phyloP scores from a whole-genome alignment of 371 early-diverging fungal species.

The Rhizopus arrhizus region DNA sequence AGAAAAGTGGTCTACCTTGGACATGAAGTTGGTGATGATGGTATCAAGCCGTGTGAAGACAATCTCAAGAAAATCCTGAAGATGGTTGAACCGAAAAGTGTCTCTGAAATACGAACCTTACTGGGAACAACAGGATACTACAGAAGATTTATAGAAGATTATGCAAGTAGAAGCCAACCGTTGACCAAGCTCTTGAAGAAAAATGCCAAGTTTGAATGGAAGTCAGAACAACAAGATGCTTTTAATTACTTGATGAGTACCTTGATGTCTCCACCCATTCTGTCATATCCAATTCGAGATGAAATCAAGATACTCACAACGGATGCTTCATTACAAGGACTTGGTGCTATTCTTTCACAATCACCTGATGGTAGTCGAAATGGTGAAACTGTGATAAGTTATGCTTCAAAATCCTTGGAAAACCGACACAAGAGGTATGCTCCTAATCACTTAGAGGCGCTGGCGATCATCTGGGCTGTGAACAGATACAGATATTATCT shows the following conservation, averaged over 20 bases:
- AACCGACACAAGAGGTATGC: slow-evolving; percentile 20
- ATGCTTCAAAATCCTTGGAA: slow-evolving; percentile 23
- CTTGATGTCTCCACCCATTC: slow-evolving; percentile 30
- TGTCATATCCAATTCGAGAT: slow-evolving; percentile 25
- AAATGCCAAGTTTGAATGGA: slow-evolving; percentile 25
- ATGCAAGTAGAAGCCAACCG: slow-evolving; percentile 19
- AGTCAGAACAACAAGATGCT: slow-evolving; percentile 12
- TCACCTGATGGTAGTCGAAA: slow-evolving; percentile 16
- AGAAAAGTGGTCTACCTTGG: no score
- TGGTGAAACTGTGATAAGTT: slow-evolving; percentile 27
- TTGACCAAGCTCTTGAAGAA: slow-evolving; percentile 21
- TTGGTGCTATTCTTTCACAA: slow-evolving; percentile 45
- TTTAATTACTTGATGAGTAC: slow-evolving; percentile 22
- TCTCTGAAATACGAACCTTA: slow-evolving; percentile 26
- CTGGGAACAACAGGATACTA: slow-evolving; percentile 39
- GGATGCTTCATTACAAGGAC: slow-evolving; percentile 38
- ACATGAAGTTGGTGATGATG: no score
- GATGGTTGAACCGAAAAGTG: slow-evolving; percentile 14
- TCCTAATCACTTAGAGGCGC: slow-evolving; percentile 2
- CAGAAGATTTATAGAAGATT: slow-evolving; percentile 36
- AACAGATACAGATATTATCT: slow-evolving; percentile 38
- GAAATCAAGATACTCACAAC: slow-evolving; percentile 32
- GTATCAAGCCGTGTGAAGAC: slow-evolving; percentile 11
- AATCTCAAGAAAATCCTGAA: slow-evolving; percentile 20
- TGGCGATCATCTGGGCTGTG: slow-evolving; percentile 30